phyloP scores from a whole-genome alignment of 2,329 filamentous ascomycete species.

The Colletotrichum acutatum region DNA sequence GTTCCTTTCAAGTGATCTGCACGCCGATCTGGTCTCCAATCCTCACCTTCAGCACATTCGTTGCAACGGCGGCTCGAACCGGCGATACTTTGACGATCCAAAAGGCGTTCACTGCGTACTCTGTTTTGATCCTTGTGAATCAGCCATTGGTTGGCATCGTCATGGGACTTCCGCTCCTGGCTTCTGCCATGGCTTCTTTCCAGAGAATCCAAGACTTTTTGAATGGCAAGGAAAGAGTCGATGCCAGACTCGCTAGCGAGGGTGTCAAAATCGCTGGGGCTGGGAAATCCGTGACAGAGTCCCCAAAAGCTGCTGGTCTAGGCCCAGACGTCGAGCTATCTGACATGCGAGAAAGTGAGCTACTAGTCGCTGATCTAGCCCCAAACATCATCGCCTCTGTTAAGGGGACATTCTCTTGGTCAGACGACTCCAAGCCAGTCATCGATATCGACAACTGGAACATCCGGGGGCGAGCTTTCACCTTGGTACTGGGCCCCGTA shows the following conservation, averaged over 20 bases:
- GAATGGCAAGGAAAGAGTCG: conserved; percentile 35
- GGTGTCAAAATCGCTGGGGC: neutral
- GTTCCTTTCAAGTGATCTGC: conserved; percentile 27
- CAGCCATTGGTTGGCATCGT: conserved; percentile 38
- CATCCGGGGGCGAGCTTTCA: conserved; percentile 31
- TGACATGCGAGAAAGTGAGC: neutral
- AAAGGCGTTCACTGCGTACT: conserved; percentile 38
- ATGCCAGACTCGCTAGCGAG: conserved; percentile 7
- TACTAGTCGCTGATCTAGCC: neutral
- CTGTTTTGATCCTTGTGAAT: conserved; percentile 39
- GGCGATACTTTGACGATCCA: conserved; percentile 25
- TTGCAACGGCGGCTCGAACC: conserved; percentile 28
- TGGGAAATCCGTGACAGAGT: neutral
- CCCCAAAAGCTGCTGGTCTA: neutral
- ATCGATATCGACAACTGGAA: conserved; percentile 27
- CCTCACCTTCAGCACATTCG: conserved; percentile 38
- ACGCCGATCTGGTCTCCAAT: conserved; percentile 38
- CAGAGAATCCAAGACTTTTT: conserved; percentile 42
- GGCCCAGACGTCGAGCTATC: neutral
- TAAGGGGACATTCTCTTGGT: conserved; percentile 32
- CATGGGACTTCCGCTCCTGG: conserved; percentile 37
- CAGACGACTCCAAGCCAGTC: conserved; percentile 16
- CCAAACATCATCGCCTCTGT: conserved; percentile 7
- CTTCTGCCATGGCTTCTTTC: conserved; percentile 38
- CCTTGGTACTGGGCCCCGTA: conserved; percentile 47